Base-by-base conservation (phyloP, 768 basidiomycete genomes). In the Xanthoconium stramineum region DNA sequence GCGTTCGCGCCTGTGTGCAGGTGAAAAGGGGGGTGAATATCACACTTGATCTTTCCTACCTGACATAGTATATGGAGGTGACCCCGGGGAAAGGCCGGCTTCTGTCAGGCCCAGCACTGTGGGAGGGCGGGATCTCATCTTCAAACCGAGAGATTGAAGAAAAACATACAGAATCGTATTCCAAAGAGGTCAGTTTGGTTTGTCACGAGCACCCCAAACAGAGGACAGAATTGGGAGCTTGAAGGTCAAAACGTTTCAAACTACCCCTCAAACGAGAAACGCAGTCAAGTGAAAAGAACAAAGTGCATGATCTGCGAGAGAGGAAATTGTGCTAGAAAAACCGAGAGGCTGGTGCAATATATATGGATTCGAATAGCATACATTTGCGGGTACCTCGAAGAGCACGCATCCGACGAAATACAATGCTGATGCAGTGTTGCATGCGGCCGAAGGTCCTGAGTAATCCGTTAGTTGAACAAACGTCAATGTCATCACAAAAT, bases 21-120 rank as follows among this genome's bases (percentile, higher is more conserved):
- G n/a, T n/a, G 32, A 28, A 37, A 40, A 43, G 8, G 1, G 0
- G 12, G 3, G 17, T 55, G 30, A 50, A 42, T 19, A n/a, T n/a
- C 8, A 20, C 20, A 12, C 35, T 39, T 47, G 14, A 3, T 7
- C n/a, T 30, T 50, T 60, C 47, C 57, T 39, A 75, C 74, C 80
- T 69, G 38, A 75, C 69, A 65, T 85, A 86, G 63, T 82, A 86
- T 9, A 83, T 77, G 6, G 82, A 83, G 62, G 85, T 75, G 4
- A 80, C 76, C n/a, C 82, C 82, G 10, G 81, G 81, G 62, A 83
- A 82, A 82, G 54, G 35, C 83, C 83, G n/a, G 83, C 83, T 72
- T 85, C 83, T 0, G 83, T 76, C 11, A 72, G 72, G 15, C 83
- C 84, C 3, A 85, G 75, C 35, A 83, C 82, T 84, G n/a, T n/a